Evolutionary conservation across 805 yeast species (phyloP).

Genomic region (Priceomyces castillae): DNA sequence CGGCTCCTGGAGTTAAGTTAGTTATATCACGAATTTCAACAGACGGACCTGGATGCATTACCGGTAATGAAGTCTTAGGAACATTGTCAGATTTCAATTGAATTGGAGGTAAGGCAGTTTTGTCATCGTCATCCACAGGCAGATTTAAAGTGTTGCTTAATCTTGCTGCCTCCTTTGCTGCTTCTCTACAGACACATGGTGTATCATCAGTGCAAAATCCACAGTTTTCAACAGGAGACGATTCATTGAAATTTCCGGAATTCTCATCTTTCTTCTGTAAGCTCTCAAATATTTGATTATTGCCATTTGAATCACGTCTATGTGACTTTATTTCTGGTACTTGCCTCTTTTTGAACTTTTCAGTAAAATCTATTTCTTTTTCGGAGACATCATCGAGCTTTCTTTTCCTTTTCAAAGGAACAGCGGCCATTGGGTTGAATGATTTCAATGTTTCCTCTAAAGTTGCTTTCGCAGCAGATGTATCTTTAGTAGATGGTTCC

Average conservation of each 20-base stretch:
- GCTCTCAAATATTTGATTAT: constrained; percentile 5
- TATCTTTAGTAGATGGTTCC: constrained; percentile 11
- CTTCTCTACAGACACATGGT: constrained; percentile 89
- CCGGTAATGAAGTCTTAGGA: constrained; percentile 47
- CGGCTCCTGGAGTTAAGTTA: constrained; percentile 38
- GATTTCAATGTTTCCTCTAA: constrained; percentile 35
- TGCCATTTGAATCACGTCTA: constrained; percentile 13
- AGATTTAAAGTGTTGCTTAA: constrained; percentile 29
- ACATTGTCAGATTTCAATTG: constrained; percentile 25
- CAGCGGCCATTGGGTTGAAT: constrained; percentile 65
- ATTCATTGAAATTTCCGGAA: constrained; percentile 35
- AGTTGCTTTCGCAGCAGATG: constrained; percentile 11
- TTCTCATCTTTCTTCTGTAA: constrained; percentile 15
- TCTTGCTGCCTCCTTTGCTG: constrained; percentile 50
- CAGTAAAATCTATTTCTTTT: constrained; percentile 57
- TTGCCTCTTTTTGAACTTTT: constrained; percentile 35
- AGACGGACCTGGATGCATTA: constrained; percentile 63
- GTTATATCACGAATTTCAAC: constrained; percentile 48
- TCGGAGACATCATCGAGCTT: constrained; percentile 10
- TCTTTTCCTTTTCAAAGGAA: constrained; percentile 44
- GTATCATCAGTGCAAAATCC: constrained; percentile 93
- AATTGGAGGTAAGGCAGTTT: constrained; percentile 43
- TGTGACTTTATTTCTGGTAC: constrained; percentile 39
- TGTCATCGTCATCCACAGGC: constrained; percentile 28
- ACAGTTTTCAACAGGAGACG: constrained; percentile 67